Evolutionary conservation across 257 asterid genomes (phyloP).

Genomic region (Fraxinus cuspidata): DNA sequence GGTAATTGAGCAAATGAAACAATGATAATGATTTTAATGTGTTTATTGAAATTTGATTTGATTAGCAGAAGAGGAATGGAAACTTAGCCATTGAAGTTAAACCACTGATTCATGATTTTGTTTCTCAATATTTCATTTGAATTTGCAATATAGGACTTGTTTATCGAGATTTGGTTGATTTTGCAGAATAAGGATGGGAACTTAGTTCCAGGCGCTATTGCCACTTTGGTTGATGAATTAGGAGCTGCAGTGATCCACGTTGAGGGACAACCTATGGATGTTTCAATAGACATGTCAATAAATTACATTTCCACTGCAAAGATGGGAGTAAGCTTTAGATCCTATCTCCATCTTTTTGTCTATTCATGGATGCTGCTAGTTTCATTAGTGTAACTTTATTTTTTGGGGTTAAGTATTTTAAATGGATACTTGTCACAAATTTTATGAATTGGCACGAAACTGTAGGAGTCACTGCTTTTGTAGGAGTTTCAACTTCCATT

Average conservation of each 20-base stretch:
- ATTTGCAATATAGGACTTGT: neutral
- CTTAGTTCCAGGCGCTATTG: slow-evolving; percentile 64
- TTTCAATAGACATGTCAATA: slow-evolving; percentile 80
- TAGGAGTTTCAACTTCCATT: neutral
- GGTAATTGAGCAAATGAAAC: neutral
- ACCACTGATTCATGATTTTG: neutral
- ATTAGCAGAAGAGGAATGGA: neutral
- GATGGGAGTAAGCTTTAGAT: slow-evolving; percentile 47
- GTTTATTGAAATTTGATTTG: neutral
- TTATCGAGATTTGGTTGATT: neutral
- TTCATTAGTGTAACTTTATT: too few species aligned
- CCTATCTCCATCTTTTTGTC: neutral
- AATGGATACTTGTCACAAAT: too few species aligned
- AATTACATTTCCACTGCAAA: slow-evolving; percentile 62
- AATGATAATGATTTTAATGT: neutral
- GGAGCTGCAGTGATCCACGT: slow-evolving; percentile 65
- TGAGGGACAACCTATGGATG: slow-evolving; percentile 54
- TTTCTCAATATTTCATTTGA: neutral
- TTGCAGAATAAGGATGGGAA: slow-evolving; percentile 61
- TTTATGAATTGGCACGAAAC: neutral
- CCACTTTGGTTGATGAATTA: slow-evolving; percentile 59
- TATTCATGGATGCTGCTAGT: neutral
- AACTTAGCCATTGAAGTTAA: neutral
- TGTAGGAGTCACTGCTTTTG: neutral
- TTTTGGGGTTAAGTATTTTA: too few species aligned